These are phyloP conservation scores for Vaccinium vitisidaea DNA, from an alignment of 148 eudicot genomes.

Conservation along the genomic window DNA sequence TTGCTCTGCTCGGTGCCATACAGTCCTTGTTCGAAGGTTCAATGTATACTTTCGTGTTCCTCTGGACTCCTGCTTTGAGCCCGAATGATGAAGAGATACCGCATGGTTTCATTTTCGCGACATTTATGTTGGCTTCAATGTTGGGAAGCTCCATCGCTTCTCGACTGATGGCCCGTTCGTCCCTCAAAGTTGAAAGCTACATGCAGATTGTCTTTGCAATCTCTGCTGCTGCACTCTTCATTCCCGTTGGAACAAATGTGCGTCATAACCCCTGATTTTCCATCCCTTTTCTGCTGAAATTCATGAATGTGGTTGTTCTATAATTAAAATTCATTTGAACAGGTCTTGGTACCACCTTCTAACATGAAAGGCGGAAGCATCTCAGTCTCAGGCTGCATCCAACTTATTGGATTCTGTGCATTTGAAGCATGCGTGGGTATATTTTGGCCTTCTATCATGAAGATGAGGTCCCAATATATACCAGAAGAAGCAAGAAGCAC, in stretches of 20 bases:
- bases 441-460: slow-evolving; percentile 96
- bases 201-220: slow-evolving; percentile 79
- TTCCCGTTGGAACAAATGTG: slow-evolving; percentile 65
- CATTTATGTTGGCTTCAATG: slow-evolving; percentile 93
- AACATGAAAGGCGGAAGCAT: slow-evolving; percentile 61
- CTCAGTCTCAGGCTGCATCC: slow-evolving; percentile 63
- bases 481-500: slow-evolving; percentile 96
- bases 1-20: slow-evolving; percentile 85
- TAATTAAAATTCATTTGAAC: slow-evolving; percentile 12
- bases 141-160: slow-evolving; percentile 82
- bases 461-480: slow-evolving; percentile 90
- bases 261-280: not conserved
- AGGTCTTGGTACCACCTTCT: slow-evolving; percentile 64
- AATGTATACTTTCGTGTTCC: slow-evolving; percentile 85
- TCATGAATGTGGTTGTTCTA: slow-evolving; percentile 14
- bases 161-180: slow-evolving; percentile 45
- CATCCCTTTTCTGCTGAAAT: slow-evolving; percentile 13
- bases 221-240: slow-evolving; percentile 68
- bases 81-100: slow-evolving; percentile 86
- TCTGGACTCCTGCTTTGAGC: slow-evolving; percentile 89
- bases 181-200: slow-evolving; percentile 76
- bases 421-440: slow-evolving; percentile 86
- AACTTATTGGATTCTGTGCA: slow-evolving; percentile 76
- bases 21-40: slow-evolving; percentile 91
- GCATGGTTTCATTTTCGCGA: slow-evolving; percentile 84